A percentile compares a stretch with the other conserved stretches of the same genome.
Conservation (phyloP, 2,329 filamentous ascomycete species). For the Fusarium solani-melongenae region DNA sequence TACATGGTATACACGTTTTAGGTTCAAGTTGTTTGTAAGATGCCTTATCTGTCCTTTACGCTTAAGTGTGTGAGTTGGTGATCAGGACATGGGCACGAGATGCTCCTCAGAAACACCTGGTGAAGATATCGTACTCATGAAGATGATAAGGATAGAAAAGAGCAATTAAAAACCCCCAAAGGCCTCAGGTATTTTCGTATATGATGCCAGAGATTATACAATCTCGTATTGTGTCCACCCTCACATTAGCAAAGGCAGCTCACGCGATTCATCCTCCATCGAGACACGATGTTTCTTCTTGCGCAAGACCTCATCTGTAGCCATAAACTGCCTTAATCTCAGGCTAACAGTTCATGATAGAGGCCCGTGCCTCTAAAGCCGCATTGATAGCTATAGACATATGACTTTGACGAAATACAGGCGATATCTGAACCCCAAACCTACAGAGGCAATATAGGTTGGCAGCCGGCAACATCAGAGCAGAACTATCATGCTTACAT, state of each 20-base stretch:
- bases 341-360: neutral
- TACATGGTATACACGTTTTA: neutral
- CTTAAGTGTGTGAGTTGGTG: neutral
- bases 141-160: neutral
- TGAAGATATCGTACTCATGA: neutral
- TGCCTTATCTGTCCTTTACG: neutral
- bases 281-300: neutral
- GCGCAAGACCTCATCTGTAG: neutral
- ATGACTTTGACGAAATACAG: neutral
- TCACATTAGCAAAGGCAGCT: neutral
- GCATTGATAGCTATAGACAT: neutral
- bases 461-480: neutral
- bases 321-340: neutral
- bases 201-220: no score
- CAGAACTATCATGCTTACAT: neutral
- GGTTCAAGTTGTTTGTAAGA: rapidly evolving
- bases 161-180: neutral
- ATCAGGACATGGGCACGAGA: rapidly evolving
- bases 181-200: rapidly evolving
- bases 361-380: rapidly evolving
- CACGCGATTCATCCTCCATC: neutral
- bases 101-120: rapidly evolving
- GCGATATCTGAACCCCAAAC: neutral
- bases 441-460: no score
- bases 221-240: neutral